Evolutionary conservation across 2,329 filamentous ascomycete species (phyloP).

Genomic region (Trichoderma citrinoviride): DNA sequence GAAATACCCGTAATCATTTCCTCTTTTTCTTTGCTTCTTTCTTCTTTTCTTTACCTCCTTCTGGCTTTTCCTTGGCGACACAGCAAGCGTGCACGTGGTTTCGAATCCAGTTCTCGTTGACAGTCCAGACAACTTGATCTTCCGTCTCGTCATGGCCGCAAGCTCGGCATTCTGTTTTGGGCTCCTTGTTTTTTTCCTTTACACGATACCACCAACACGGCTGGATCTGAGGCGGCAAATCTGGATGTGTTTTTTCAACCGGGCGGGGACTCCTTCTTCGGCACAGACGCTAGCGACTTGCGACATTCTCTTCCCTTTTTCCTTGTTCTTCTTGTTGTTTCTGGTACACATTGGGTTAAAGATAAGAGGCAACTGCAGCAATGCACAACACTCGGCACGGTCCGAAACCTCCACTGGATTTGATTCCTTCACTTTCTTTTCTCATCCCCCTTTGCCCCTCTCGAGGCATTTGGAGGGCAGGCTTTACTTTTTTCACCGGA

Average conservation of each 20-base stretch:
- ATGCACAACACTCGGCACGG: constrained; percentile 55
- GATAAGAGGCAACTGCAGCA: constrained; percentile 63
- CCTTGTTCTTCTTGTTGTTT: constrained; percentile 27
- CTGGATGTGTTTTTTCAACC: constrained; percentile 52
- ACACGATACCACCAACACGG: constrained; percentile 49
- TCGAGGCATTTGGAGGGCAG: constrained; percentile 35
- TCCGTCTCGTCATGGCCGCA: constrained; percentile 43
- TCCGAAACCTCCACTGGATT: constrained; percentile 45
- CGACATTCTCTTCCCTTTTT: constrained; percentile 35
- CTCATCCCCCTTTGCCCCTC: constrained; percentile 30
- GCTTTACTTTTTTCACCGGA: constrained; percentile 20
- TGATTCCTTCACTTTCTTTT: constrained; percentile 37
- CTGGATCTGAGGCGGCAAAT: constrained; percentile 52
- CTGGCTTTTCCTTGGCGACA: constrained; percentile 39
- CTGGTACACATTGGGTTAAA: constrained; percentile 35
- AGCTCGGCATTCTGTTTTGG: constrained; percentile 44
- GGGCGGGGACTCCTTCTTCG: constrained; percentile 42
- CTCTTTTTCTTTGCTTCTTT: constrained; percentile 26
- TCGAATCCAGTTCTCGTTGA: constrained; percentile 33
- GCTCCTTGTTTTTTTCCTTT: constrained; percentile 39
- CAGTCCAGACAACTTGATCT: constrained; percentile 38
- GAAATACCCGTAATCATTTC: constrained; percentile 27
- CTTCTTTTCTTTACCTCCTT: constrained; percentile 23
- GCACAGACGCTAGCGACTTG: constrained; percentile 45
- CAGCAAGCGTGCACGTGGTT: constrained; percentile 44